Conservation (phyloP, 2,329 filamentous ascomycete genomes). For the Fusarium haematococcum region DNA sequence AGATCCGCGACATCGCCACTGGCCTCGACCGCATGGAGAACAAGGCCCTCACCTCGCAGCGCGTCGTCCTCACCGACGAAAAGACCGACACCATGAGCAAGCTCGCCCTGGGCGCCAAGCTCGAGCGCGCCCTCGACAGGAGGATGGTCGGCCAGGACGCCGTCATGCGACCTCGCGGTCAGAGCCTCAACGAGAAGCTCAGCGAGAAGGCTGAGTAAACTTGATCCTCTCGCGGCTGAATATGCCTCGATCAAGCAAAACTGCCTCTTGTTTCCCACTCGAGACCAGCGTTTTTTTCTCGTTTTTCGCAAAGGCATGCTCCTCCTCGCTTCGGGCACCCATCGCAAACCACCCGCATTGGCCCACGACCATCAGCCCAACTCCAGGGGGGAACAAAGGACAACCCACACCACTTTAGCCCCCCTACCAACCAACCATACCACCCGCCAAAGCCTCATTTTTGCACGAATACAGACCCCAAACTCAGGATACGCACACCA, state of each 20-base stretch:
- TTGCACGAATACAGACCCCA: conserved; percentile 23
- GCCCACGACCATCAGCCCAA: neutral
- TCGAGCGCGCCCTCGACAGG: conserved; percentile 86
- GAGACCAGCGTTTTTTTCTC: conserved; percentile 1
- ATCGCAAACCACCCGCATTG: conserved; percentile 3
- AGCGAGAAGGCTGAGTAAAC: conserved; percentile 51
- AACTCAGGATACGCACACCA: conserved; percentile 14
- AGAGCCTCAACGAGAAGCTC: conserved; percentile 51
- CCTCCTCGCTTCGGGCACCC: neutral
- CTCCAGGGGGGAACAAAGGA: neutral
- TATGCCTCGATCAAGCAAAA: neutral
- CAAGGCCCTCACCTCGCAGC: conserved; percentile 84
- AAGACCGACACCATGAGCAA: conserved; percentile 87
- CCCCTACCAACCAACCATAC: neutral
- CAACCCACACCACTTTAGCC: neutral
- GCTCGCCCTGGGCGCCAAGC: conserved; percentile 88
- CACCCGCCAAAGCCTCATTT: neutral
- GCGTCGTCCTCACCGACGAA: conserved; percentile 76
- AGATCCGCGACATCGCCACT: conserved; percentile 78
- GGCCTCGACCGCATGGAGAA: conserved; percentile 91
- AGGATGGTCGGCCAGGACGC: conserved; percentile 92
- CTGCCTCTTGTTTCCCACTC: neutral
- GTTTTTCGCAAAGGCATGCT: conserved; percentile 1
- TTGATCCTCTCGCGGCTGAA: neutral
- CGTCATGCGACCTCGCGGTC: conserved; percentile 74